A percentile compares a stretch with the other conserved stretches of the same genome.
phyloP scores from a whole-genome alignment of 305 asterid species.

The Plantago coronopus region DNA sequence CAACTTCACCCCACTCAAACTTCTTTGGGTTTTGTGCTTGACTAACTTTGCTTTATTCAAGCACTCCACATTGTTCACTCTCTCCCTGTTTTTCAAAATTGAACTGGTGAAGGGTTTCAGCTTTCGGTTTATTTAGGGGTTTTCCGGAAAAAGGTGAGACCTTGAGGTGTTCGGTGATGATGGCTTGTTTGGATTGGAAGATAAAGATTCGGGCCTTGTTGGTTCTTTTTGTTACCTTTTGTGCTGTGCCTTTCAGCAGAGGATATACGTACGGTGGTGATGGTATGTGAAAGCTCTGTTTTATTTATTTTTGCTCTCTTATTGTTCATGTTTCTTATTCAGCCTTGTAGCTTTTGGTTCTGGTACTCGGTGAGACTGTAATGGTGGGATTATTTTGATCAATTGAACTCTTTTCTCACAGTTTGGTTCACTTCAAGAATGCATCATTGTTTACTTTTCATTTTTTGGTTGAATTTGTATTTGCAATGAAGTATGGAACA shows the following conservation, averaged over 20 bases:
- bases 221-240: constrained; percentile 31
- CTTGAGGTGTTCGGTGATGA: constrained; percentile 30
- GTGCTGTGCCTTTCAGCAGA: constrained; percentile 32
- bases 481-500: background rate
- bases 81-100: constrained; percentile 3
- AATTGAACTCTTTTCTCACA: background rate
- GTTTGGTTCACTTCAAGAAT: background rate
- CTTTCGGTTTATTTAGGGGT: constrained; percentile 24
- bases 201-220: constrained; percentile 26
- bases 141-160: constrained; percentile 23
- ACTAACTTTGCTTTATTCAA: constrained; percentile 33
- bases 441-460: constrained; percentile 14
- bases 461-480: background rate
- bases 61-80: constrained; percentile 2
- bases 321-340: background rate
- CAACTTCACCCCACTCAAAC: constrained; percentile 30
- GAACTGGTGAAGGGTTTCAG: constrained; percentile 1
- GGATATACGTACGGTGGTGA: constrained; percentile 84
- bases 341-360: constrained; percentile 1
- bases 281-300: constrained; percentile 38
- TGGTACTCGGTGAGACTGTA: background rate
- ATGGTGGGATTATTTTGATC: background rate
- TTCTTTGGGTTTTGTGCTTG: constrained; percentile 47
- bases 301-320: background rate
- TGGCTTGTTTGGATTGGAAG: constrained; percentile 42